Evolutionary conservation across 305 asterid species (phyloP).

Genomic region (Fraxinus platypoda): DNA sequence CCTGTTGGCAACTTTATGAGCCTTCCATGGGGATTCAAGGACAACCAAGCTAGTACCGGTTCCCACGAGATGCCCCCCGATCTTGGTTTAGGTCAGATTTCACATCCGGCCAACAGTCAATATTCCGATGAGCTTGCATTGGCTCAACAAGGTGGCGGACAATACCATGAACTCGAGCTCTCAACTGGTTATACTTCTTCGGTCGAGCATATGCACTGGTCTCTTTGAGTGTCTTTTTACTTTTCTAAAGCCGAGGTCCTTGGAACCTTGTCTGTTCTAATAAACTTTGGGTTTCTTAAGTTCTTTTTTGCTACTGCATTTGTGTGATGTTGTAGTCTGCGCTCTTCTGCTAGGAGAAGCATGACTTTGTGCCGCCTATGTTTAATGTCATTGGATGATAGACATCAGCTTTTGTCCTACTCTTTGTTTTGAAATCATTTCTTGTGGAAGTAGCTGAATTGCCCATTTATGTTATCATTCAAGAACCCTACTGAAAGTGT

Average conservation of each 20-base stretch:
- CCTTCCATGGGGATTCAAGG: slow-evolving; percentile 51
- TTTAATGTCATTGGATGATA: not conserved
- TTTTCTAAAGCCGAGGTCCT: not conserved
- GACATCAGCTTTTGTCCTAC: not conserved
- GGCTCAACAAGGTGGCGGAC: slow-evolving; percentile 53
- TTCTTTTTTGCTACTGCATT: not conserved
- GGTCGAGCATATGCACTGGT: slow-evolving; percentile 66
- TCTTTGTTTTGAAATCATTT: not conserved
- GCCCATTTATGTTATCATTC: not conserved
- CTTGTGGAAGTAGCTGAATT: not conserved
- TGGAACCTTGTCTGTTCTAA: not conserved
- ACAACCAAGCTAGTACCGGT: slow-evolving; percentile 34
- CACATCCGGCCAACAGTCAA: slow-evolving; percentile 40
- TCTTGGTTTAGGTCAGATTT: slow-evolving; percentile 53
- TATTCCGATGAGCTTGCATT: slow-evolving; percentile 54
- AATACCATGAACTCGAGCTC: slow-evolving; percentile 53
- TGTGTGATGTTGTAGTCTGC: not conserved
- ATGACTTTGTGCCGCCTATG: not conserved
- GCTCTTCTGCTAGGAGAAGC: not conserved
- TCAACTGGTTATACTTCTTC: slow-evolving; percentile 64
- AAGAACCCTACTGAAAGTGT: not conserved
- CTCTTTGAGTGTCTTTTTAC: slow-evolving; percentile 37
- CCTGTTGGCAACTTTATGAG: slow-evolving; percentile 43
- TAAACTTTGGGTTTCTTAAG: not conserved
- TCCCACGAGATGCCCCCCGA: slow-evolving; percentile 50